These are phyloP conservation scores for Phytophthora multivora DNA, from an alignment of 352 stramenopile species.

Conservation along the genomic window DNA sequence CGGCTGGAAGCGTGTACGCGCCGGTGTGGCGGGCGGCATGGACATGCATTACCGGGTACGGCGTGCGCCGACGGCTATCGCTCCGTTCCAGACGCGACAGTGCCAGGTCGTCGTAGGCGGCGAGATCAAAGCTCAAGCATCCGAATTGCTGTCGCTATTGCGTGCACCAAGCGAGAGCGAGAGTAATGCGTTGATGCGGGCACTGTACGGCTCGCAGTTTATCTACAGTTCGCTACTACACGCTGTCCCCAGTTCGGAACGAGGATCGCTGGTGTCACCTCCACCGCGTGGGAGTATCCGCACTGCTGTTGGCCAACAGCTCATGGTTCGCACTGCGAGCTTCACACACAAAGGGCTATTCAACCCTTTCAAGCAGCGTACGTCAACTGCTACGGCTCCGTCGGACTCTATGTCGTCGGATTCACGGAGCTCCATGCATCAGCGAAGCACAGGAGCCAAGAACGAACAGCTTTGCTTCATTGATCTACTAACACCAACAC, in stretches of 20 bases:
- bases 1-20: conserved; percentile 32
- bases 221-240: conserved; percentile 51
- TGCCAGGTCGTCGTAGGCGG: conserved; percentile 32
- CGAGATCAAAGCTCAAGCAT: conserved; percentile 17
- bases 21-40: conserved; percentile 15
- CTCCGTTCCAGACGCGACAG: conserved; percentile 13
- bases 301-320: conserved; percentile 16
- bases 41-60: conserved; percentile 19
- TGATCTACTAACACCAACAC: conserved; percentile 32
- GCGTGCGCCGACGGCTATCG: not conserved
- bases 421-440: conserved; percentile 4
- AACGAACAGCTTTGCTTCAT: conserved; percentile 44
- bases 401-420: conserved; percentile 10
- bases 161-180: conserved; percentile 37
- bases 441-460: conserved; percentile 6
- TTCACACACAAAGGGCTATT: conserved; percentile 28
- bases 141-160: conserved; percentile 32
- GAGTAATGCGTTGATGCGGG: conserved; percentile 38
- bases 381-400: not conserved
- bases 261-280: conserved; percentile 9
- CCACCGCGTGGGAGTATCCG: not conserved
- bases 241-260: conserved; percentile 18
- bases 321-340: conserved; percentile 39
- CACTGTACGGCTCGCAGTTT: conserved; percentile 30
- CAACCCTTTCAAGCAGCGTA: conserved; percentile 17